These are phyloP conservation scores for Thermochaetoides thermophila DNA, from an alignment of 495 filamentous ascomycete species.

Conservation along the genomic window DNA sequence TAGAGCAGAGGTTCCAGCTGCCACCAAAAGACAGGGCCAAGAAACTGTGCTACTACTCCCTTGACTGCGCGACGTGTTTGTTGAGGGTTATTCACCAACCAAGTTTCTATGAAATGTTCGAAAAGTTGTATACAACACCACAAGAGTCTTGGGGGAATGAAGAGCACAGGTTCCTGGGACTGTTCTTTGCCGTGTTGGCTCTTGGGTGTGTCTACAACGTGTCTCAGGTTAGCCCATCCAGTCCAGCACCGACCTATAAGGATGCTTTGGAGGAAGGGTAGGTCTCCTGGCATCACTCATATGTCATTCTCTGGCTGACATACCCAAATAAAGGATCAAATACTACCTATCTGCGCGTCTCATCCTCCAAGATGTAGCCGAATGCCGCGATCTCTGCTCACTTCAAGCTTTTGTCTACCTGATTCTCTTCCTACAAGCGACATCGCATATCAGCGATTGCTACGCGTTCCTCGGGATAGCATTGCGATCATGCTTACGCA, in stretches of 20 bases:
- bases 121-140: slow-evolving; percentile 63
- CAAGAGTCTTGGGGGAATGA: slow-evolving; percentile 53
- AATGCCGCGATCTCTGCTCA: slow-evolving; percentile 73
- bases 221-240: slow-evolving; percentile 24
- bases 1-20: slow-evolving; percentile 48
- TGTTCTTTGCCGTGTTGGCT: slow-evolving; percentile 71
- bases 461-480: slow-evolving; percentile 90
- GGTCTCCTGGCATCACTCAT: background rate
- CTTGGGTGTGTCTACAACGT: slow-evolving; percentile 73
- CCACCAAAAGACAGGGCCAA: slow-evolving; percentile 54
- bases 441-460: slow-evolving; percentile 81
- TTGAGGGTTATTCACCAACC: slow-evolving; percentile 82
- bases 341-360: slow-evolving; percentile 65
- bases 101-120: slow-evolving; percentile 61
- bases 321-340: slow-evolving; percentile 45
- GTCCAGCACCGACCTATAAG: slow-evolving; percentile 38
- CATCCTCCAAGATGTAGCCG: slow-evolving; percentile 75
- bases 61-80: slow-evolving; percentile 73
- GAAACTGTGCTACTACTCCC: slow-evolving; percentile 56
- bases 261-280: slow-evolving; percentile 70
- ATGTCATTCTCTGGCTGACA: slow-evolving; percentile 2
- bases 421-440: slow-evolving; percentile 83
- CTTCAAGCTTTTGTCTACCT: slow-evolving; percentile 83
- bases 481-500: slow-evolving; percentile 65
- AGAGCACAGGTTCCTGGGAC: slow-evolving; percentile 68